phyloP scores from a whole-genome alignment of 768 basidiomycete species.

The Podaxis sp. region DNA sequence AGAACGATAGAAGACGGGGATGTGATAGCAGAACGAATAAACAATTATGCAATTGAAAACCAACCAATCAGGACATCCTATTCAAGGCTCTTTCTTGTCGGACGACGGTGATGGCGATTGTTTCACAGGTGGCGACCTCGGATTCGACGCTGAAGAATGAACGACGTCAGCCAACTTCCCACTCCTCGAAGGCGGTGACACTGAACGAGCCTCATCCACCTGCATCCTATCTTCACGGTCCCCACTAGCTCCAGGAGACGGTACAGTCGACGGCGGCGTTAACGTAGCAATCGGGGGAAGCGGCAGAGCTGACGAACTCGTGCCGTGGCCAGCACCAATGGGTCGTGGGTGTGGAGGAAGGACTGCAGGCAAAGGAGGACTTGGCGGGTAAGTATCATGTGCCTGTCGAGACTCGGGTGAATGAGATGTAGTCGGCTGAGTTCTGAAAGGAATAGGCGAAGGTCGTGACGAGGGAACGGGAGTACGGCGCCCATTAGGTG shows the following conservation, averaged over 20 bases:
- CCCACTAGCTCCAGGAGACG: slow-evolving; percentile 45
- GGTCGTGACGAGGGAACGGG: slow-evolving; percentile 63
- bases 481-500: slow-evolving; percentile 47
- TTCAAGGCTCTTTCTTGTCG: slow-evolving; percentile 39
- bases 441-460: slow-evolving; percentile 73
- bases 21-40: too few relatives aligned
- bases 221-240: slow-evolving; percentile 57
- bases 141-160: slow-evolving; percentile 33
- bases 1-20: slow-evolving; percentile 16
- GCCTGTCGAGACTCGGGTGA: slow-evolving; percentile 65
- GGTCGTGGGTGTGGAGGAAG: slow-evolving; percentile 78
- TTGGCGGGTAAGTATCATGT: slow-evolving; percentile 47
- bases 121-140: slow-evolving; percentile 53
- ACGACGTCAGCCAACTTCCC: slow-evolving; percentile 54
- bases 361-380: slow-evolving; percentile 57
- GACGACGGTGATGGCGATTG: slow-evolving; percentile 55
- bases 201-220: slow-evolving; percentile 50
- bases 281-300: slow-evolving; percentile 73
- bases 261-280: slow-evolving; percentile 57
- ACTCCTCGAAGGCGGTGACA: slow-evolving; percentile 47
- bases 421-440: slow-evolving; percentile 58
- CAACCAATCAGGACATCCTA: slow-evolving; percentile 13
- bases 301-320: slow-evolving; percentile 42
- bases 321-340: slow-evolving; percentile 52
- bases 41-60: neutral